These are phyloP conservation scores for Eutrema salsugineum DNA, from an alignment of 441 rosid genomes.

Conservation along the genomic window DNA sequence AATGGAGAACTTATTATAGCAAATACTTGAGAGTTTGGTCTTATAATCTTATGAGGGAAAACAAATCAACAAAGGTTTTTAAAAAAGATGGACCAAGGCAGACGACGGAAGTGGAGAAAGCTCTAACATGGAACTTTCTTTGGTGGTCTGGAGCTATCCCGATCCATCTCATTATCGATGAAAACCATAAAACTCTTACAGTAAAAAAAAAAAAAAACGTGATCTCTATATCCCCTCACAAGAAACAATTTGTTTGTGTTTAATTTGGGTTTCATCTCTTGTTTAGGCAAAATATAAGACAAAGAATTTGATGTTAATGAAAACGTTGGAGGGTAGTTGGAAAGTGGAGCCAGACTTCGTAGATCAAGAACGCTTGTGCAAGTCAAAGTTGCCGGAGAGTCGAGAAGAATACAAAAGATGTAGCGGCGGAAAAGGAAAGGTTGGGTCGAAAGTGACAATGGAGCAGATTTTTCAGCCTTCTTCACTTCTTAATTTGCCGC, in stretches of 20 bases:
- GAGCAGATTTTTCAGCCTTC: conserved; percentile 68
- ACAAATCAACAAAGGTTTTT: conserved; percentile 8
- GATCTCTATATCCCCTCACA: neutral
- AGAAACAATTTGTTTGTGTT: neutral
- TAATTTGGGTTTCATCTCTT: neutral
- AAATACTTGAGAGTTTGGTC: neutral
- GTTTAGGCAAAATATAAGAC: neutral
- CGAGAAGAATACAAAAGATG: conserved; percentile 59
- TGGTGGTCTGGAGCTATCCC: neutral
- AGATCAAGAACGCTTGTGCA: conserved; percentile 50
- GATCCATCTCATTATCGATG: neutral
- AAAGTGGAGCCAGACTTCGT: conserved; percentile 60
- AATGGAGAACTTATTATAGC: neutral
- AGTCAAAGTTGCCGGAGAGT: conserved; percentile 52
- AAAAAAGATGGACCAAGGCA: conserved; percentile 2
- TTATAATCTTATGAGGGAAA: neutral
- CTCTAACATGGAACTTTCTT: neutral
- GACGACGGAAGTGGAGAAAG: neutral
- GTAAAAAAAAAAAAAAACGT: too few species aligned
- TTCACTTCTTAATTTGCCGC: conserved; percentile 54
- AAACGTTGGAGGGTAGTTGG: conserved; percentile 70
- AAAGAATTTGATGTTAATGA: conserved; percentile 45
- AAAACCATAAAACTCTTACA: neutral
- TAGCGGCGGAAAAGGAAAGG: conserved; percentile 55
- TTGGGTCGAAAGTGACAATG: conserved; percentile 60